Percentiles rank a stretch among this genome's conserved stretches.
Conservation (phyloP, 352 stramenopile species). For the Blastocystis hominis region DNA sequence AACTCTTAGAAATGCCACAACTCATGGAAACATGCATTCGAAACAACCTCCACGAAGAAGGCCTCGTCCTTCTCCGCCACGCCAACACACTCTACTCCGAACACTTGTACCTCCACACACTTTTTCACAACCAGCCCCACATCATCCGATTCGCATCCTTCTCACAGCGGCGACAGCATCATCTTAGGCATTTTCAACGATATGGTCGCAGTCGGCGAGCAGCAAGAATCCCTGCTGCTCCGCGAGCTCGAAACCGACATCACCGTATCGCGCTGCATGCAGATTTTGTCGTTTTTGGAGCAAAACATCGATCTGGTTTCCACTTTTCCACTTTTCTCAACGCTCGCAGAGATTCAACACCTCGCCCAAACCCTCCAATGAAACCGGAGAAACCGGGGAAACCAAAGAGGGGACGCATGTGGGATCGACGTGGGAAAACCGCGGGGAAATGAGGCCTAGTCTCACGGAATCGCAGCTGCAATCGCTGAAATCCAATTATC, state of each 20-base stretch:
- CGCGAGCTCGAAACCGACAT: constrained; percentile 47
- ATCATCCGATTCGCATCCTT: neutral
- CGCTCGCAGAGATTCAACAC: neutral
- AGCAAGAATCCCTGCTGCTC: constrained; percentile 35
- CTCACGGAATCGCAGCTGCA: neutral
- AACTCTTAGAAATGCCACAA: constrained; percentile 90
- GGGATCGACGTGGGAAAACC: neutral
- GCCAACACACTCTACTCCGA: constrained; percentile 25
- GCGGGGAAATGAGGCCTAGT: neutral
- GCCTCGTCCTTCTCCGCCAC: constrained; percentile 67
- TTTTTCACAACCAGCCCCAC: neutral
- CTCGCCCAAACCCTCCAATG: neutral
- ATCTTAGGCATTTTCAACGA: constrained; percentile 50
- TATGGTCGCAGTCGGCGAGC: constrained; percentile 16
- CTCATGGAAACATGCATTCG: constrained; percentile 89
- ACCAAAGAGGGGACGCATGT: neutral
- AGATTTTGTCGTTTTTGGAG: constrained; percentile 25
- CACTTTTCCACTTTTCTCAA: neutral
- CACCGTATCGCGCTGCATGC: constrained; percentile 18
- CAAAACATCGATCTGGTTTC: constrained; percentile 6
- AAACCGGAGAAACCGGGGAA: neutral
- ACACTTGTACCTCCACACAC: neutral
- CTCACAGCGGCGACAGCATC: neutral
- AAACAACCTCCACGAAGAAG: constrained; percentile 87
- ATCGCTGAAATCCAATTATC: constrained; percentile 1